Evolutionary conservation across 2,329 filamentous ascomycete genomes (phyloP).

Genomic region (Alternaria dauci): DNA sequence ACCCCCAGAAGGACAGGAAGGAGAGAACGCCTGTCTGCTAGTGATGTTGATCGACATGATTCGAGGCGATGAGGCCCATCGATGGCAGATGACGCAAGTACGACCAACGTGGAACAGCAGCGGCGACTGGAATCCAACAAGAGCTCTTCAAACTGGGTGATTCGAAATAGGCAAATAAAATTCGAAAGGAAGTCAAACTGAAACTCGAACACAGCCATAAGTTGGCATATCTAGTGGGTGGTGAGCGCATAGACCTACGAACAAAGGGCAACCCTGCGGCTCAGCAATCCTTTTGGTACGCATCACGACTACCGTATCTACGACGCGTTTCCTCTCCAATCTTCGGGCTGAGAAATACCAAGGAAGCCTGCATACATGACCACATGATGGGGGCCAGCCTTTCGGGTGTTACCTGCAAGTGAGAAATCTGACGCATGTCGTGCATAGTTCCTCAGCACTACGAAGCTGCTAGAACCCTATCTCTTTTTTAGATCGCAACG

Average conservation of each 20-base stretch:
- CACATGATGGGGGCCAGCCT: neutral
- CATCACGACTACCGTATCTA: neutral
- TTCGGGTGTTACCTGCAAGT: neutral
- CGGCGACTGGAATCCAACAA: neutral
- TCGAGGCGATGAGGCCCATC: neutral
- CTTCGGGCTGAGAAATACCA: neutral
- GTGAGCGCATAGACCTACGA: conserved; percentile 1
- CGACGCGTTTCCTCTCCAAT: neutral
- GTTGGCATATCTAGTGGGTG: neutral
- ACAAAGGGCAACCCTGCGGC: neutral
- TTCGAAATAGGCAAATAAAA: neutral
- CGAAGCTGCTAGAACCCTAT: neutral
- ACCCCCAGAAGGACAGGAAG: conserved; percentile 47
- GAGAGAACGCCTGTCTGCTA: conserved; percentile 32
- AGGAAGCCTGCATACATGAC: neutral
- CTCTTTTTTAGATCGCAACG: neutral
- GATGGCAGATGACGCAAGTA: neutral
- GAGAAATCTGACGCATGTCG: neutral
- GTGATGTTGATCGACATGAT: conserved; percentile 11
- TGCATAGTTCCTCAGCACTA: neutral
- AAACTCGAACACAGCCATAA: neutral
- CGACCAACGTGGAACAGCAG: neutral
- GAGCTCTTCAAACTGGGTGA: neutral
- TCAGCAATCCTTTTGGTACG: neutral
- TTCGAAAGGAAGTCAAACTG: neutral